Evolutionary conservation across 2,329 filamentous ascomycete genomes (phyloP), one percentile per base, ranked within the genome.

Genomic region (Paecilomyces niveus): DNA sequence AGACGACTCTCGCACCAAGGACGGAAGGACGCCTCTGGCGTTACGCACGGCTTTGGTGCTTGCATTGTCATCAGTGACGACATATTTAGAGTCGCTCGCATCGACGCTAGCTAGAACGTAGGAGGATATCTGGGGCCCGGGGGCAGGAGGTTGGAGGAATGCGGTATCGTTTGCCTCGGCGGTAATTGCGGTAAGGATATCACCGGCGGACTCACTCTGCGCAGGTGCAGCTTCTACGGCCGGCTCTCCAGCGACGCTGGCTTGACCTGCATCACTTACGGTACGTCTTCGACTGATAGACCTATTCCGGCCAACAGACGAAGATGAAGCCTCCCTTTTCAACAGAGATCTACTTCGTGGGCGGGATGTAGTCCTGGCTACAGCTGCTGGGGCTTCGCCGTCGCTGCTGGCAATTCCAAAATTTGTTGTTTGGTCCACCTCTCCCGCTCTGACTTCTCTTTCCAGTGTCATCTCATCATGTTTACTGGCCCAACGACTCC

Each of bases 401-500:
- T 65, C 64, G 13, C 67, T 66, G 33, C 63, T 64, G 51, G 72
- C 68, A 11, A 69, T 63, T 26, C 68, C 71, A 2, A 58, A 61
- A 11, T 65, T 64, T 15, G 64, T 65, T 9, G 67, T 62, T 8
- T 58, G 65, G 8, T 66, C 67, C 1, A 58, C 59, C 51, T 67
- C 62, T 9, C 61, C 59, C 1, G 62, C 62, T 21, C 64, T 62
- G 2, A 62, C 54, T 35, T 74, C 71, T 53, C 66, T 69, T 52
- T 70, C 67, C 13, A 95, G 81, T 0, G 89, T 89, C 61, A 81
- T 81, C 72, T 93, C 84, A 69, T 97, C 94, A 68, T 97, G 91
- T 70, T 89, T 95, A 53, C 88, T 92, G 13, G 90, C 92, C 89
- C 92, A 95, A 1, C 88, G 80, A 54, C 86, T 89, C 93, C 93